Evolutionary conservation across 2,329 filamentous ascomycete species (phyloP), one percentile per base, ranked within the genome.

Genomic region (Talaromyces amestolkiae): DNA sequence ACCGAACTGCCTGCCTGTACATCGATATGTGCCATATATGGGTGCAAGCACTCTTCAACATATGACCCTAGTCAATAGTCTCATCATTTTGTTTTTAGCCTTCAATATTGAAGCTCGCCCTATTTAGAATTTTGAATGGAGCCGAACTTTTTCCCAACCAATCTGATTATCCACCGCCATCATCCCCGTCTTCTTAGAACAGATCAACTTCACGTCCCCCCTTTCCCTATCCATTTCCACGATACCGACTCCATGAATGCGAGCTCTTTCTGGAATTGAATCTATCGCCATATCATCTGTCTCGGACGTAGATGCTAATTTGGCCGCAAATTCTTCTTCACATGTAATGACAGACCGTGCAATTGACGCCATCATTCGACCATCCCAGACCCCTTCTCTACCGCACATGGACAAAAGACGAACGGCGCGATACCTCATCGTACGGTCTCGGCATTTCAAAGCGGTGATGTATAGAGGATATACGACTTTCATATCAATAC

Each of bases 361-460:
- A 31, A 61, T 61, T 13, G 58, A 47, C 1, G 58, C 58, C 58
- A 61, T 61, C 43, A 61, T 61, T 37, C 45, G 58, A 49, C 58
- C 58, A 51, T 61, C 58, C 58, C 58, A 61, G n/a, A 61, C 58
- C 2, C 58, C 58, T 51, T 61, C 58, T 37, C 45, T 37, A 37
- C 41, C 43, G n/a, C 58, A 39, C n/a, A 35, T 35, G 19, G 41
- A 51, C 58, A 61, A 24, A 15, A 61, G 43, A 58, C 8, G 31
- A 22, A 51, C n/a, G 3, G 58, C 58, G 6, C 17, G 58, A 35
- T 5, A 39, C 19, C 58, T 51, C 27, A 49, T 47, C 8, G 33
- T 61, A 31, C 19, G 19, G 4, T 61, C 58, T 33, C 58, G 58
- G 58, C 43, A 61, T 15, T 49, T 61, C 31, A 61, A 11, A 11